Base-by-base conservation (phyloP, 1,284 basidiomycete genomes). In the Cutaneotrichosporon cavernicola region DNA sequence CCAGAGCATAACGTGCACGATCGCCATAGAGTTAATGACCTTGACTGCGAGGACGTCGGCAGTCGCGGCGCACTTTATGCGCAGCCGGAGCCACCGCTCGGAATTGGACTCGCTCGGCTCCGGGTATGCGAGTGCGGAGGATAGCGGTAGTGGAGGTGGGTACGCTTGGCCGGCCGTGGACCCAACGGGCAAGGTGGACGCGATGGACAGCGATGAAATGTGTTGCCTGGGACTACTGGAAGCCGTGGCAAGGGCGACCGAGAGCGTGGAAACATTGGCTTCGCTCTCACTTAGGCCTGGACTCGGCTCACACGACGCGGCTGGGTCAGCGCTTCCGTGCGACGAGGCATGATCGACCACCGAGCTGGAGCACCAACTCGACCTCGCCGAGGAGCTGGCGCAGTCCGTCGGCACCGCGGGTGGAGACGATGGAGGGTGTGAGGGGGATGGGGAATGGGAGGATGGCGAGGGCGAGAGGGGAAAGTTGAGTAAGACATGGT, bases 71-170 rank as follows among this genome's bases (percentile, higher is more conserved):
- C n/a, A 30, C 34, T 50, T 38, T 21, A 8, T 22, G 22, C 18
- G 14, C 11, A 36, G 49, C n/a, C 38, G 50, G 26, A 14, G 36
- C 11, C 51, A 38, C 7, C 59, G 50, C 13, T 60, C 59, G 38
- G 30, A 13, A 36, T 46, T 53, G 36, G 50, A 21, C 8, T 53
- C 59, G 51, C 43, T 43, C 18, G 51, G 50, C 16, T 52, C 38
- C 38, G 59, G 30, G 30, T 53, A 43, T 18, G 49, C 31, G 22
- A 32, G 57, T 11, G 31, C 18, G 10, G 32, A 26, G 10, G n/a
- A 36, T 14, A 16, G 30, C 13, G 30, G 56, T 9, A 2, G 56
- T 4, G 38, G 56, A 4, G 49, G 22, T 7, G 40, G 40, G 14
- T 57, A 46, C 7, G 56, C 22, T 10, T 31, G 21, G n/a, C 18